Evolutionary conservation across 192 early-diverging fungal species (phyloP), one percentile per base, ranked within the genome.

Genomic region (Globomyces pollinis-pini): DNA sequence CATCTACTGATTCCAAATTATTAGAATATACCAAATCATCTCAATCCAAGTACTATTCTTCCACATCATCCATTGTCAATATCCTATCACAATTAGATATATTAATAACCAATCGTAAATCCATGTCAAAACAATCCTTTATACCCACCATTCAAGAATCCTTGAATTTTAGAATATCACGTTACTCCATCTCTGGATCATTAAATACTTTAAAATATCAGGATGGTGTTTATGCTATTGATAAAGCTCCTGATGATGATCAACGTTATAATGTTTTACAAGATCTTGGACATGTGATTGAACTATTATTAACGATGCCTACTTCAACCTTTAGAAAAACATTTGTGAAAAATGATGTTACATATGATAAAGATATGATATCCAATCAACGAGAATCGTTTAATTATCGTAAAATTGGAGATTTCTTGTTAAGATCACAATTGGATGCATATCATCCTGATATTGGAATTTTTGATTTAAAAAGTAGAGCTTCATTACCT

Each of bases 401-500:
- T 64, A 80, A 83, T 38, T 89, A 87, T 62, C 78, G 75, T 38
- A 50, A 84, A 67, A 62, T 80, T 49, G 86, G 77, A 45, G 75
- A 84, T 9, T 85, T 96, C 62, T 57, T 94, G 33, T 69, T 96
- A 45, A 84, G 94, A 35, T 86, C 91, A 20, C 94, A 96, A 68
- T 65, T 96, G 32, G 94, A 96, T 71, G 93, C 91, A 57, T 68
- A 80, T 35, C 80, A 94, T 62, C 66, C 79, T 23, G 66, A 81
- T 23, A 71, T 96, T 16, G 88, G 88, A 13, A 87, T 87, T 1
- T 97, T 97, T 76, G 94, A 97, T 72, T 67, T 97, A 1, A 97
- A 97, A 60, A 93, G 91, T 0, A 80, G 94, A 15, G 92, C 91
- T 0, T 80, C 84, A 13, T 72, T 93, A 24, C 80, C 87, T 0